Evolutionary conservation across 2,329 filamentous ascomycete species (phyloP).

Genomic region (Xylaria sp.): DNA sequence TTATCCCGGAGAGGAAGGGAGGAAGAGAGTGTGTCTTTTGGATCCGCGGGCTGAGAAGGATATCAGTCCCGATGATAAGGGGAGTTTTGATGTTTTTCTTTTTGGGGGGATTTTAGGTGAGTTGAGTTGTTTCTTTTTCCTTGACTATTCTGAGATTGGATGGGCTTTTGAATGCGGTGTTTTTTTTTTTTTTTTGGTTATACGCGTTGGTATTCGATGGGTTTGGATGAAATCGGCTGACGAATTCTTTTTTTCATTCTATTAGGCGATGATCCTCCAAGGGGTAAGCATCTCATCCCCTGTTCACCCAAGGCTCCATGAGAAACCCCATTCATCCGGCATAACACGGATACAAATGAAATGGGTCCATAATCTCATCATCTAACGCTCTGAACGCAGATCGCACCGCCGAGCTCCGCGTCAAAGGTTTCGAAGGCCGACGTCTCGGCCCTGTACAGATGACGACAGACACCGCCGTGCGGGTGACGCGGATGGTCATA

Average conservation of each 20-base stretch:
- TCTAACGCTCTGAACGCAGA: slow-evolving; percentile 60
- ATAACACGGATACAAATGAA: not conserved
- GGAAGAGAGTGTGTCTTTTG: slow-evolving; percentile 82
- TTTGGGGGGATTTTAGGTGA: slow-evolving; percentile 95
- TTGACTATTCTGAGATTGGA: not conserved
- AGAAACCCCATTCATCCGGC: not conserved
- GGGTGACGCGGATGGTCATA: slow-evolving; percentile 88
- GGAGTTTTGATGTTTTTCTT: slow-evolving; percentile 85
- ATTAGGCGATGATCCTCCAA: slow-evolving; percentile 91
- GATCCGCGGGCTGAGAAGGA: slow-evolving; percentile 86
- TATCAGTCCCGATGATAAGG: slow-evolving; percentile 80
- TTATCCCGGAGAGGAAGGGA: slow-evolving; percentile 61
- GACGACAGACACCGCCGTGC: slow-evolving; percentile 96
- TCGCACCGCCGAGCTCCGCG: slow-evolving; percentile 91
- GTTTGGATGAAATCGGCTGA: not conserved
- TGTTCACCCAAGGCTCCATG: not conserved
- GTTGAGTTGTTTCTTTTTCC: slow-evolving; percentile 31
- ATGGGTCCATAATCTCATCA: slow-evolving; percentile 1
- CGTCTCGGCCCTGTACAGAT: slow-evolving; percentile 92
- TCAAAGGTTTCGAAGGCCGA: slow-evolving; percentile 88
- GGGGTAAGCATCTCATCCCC: slow-evolving; percentile 64
- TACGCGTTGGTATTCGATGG: not conserved
- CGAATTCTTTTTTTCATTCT: slow-evolving; percentile 14
- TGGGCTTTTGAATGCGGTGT: no score
- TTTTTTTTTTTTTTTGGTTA: not conserved